Evolutionary conservation across 192 early-diverging fungal genomes (phyloP).

Genomic region (Mortierella antarctica): DNA sequence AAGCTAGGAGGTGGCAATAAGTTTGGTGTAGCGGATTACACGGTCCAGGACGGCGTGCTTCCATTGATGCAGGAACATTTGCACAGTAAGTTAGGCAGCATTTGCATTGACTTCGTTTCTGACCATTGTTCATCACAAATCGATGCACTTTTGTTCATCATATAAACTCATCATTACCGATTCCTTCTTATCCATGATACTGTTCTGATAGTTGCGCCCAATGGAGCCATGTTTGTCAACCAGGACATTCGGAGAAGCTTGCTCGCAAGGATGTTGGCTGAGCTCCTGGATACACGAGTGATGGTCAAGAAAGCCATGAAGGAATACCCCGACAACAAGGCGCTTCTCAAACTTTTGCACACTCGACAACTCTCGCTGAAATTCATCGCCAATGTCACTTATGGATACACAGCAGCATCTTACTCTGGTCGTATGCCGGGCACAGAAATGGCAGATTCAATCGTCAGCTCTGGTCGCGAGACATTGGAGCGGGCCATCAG

Average conservation of each 20-base stretch:
- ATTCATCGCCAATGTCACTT: conserved; percentile 93
- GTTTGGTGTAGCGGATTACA: conserved; percentile 74
- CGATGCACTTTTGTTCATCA: background rate
- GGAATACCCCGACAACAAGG: conserved; percentile 67
- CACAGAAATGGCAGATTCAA: conserved; percentile 90
- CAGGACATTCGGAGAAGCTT: conserved; percentile 81
- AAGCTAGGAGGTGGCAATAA: conserved; percentile 57
- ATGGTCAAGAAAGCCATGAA: conserved; percentile 93
- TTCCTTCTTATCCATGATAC: background rate
- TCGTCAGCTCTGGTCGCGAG: conserved; percentile 88
- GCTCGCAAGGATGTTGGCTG: conserved; percentile 84
- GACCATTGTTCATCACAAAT: background rate
- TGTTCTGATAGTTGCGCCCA: conserved; percentile 71
- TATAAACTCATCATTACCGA: background rate
- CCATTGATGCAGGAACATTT: conserved; percentile 75
- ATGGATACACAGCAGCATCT: conserved; percentile 86
- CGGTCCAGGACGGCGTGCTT: conserved; percentile 72
- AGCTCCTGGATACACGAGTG: conserved; percentile 89
- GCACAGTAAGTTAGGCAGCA: conserved; percentile 53
- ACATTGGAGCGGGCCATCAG: conserved; percentile 81
- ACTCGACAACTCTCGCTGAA: conserved; percentile 90
- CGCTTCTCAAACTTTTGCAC: conserved; percentile 75
- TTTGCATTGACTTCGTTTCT: background rate
- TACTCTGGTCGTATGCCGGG: conserved; percentile 94
- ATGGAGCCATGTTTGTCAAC: conserved; percentile 90